Base-by-base conservation (phyloP, 2,329 filamentous ascomycete species). In the Aspergillus neoniger region DNA sequence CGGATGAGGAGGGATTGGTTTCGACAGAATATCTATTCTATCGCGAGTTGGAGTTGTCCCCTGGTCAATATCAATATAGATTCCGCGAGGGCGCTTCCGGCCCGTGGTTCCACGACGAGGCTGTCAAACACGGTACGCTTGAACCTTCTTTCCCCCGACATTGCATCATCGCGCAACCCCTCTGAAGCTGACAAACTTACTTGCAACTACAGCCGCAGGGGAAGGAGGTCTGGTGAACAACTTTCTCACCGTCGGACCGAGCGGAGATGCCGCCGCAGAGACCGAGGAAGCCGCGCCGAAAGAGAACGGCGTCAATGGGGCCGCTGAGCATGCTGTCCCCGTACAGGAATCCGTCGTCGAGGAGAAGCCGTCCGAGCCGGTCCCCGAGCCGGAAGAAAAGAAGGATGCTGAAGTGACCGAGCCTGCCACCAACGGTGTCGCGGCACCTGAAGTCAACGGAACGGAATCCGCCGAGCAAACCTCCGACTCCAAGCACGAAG, bases 101-200 rank as follows among this genome's bases (percentile, higher is more conserved):
- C 50, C 55, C 57, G 17, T 72, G 70, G 70, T 68, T 73, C 55
- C 65, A 65, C 56, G 65, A 72, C 61, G 63, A 72, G 32, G 58
- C 63, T n/a, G 54, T 65, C 5, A 68, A 70, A 53, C 66, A 63
- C 55, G 64, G 72, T 74, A 68, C 41, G 70, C 54, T 52, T 14
- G 43, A 28, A 58, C 36, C 43, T 25, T 43, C 15, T 21, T 17
- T 21, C 38, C 8, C 50, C 39, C 17, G 5, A 6, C 10, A 30
- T 38, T 3, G 15, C 9, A 38, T 25, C 19, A 41, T 23, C n/a
- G 28, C 6, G 23, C 17, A 53, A 49, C 23, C 10, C 15, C 10
- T 15, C 25, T 57, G 19, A 62, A 23, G 48, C 43, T 57, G 38
- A 57, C 55, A 44, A 53, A 17, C 56, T 57, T 10, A 32, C 17